Evolutionary conservation across 139 green algal genomes (phyloP), one percentile per base, ranked within the genome.

Genomic region (Chlamydomonas applanata): DNA sequence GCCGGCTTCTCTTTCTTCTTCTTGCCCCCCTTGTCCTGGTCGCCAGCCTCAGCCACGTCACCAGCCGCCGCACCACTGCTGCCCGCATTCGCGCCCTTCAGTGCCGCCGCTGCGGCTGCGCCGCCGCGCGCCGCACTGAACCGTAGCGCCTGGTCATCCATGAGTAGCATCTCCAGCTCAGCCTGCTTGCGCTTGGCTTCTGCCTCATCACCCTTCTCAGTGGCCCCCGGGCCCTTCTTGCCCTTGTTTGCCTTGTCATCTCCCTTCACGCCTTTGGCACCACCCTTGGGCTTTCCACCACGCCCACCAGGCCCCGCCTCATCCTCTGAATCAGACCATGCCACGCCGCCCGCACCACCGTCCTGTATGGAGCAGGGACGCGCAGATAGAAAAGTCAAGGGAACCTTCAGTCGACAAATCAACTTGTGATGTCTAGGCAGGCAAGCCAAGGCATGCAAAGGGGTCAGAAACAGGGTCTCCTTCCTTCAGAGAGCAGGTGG

Each of bases 101-200:
- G 30, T 25, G 52, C 34, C 49, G 53, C 63, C 57, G 54, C 68
- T 32, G 54, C 44, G 13, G 27, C n/a, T 25, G 30, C 59, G 14
- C 73, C 67, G 3, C 81, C 78, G 1, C 69, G 59, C 19, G 79
- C 79, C 2, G 61, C 79, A 33, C 72, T 53, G 33, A 16, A 79
- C 40, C 82, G 71, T 32, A 96, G 66, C 1, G 79, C 80, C 0
- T 36, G 72, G 54, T 98, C 94, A 46, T 98, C 93, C 91, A 98
- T 90, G 27, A 98, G 75, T 49, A 98, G 82, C 81, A 98, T 87
- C 83, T 98, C 94, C 61, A 98, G 86, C 76, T 98, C 90, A 16
- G 94, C 94, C 4, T 76, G 62, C 69, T 86, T 63, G 35, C 54
- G 57, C 36, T 52, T 73, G 54, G 60, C 83, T 27, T 71, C 81